Evolutionary conservation across 2,329 filamentous ascomycete species (phyloP).

Genomic region (Phyllosticta ampelicida): DNA sequence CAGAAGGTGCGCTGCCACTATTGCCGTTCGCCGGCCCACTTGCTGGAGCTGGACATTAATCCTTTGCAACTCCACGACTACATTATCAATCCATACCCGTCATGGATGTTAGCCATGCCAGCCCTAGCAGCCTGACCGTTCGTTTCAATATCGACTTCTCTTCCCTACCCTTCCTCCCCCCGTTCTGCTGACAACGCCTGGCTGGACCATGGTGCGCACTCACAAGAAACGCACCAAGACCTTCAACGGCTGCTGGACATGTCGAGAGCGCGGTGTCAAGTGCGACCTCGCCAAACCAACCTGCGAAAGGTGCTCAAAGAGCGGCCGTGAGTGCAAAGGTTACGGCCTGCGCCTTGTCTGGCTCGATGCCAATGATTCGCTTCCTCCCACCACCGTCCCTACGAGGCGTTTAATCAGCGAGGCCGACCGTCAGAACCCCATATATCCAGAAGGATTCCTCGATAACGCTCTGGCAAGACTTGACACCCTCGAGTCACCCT

Average conservation of each 20-base stretch:
- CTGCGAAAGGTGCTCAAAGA: slow-evolving; percentile 24
- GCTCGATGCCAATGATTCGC: background rate
- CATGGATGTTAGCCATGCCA: background rate
- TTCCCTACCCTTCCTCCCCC: background rate
- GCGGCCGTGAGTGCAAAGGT: slow-evolving; percentile 4
- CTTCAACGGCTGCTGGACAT: slow-evolving; percentile 31
- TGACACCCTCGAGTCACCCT: background rate
- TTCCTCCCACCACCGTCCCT: background rate
- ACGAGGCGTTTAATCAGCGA: slow-evolving; percentile 8
- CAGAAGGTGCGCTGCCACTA: background rate
- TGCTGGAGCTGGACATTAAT: background rate
- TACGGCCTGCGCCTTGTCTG: slow-evolving; percentile 8
- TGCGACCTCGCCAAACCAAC: slow-evolving; percentile 30
- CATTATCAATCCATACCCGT: background rate
- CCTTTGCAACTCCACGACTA: background rate
- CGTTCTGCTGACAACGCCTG: background rate
- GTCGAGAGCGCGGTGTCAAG: slow-evolving; percentile 30
- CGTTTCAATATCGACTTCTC: background rate
- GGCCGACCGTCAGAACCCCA: slow-evolving; percentile 1
- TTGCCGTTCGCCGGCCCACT: background rate
- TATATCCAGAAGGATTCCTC: background rate
- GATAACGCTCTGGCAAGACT: background rate
- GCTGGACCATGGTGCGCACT: background rate
- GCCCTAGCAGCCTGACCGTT: background rate
- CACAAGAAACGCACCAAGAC: slow-evolving; percentile 19